Conservation (phyloP, 495 filamentous ascomycete species). For the Penicillium bovifimosum region DNA sequence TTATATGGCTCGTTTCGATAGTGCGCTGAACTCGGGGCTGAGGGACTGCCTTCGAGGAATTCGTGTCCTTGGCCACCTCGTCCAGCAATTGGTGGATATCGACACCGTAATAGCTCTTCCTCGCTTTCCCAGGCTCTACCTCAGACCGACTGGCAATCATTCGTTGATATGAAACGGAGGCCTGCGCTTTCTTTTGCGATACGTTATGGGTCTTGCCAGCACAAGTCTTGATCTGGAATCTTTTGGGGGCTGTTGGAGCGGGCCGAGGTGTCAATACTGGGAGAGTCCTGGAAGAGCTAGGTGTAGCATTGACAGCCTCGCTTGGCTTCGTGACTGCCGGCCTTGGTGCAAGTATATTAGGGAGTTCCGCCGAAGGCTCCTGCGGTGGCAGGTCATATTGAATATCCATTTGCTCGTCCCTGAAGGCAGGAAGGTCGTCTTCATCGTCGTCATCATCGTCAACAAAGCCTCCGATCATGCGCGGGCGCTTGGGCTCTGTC, state of each 20-base stretch:
- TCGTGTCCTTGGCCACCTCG: conserved; percentile 50
- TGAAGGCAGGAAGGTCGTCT: conserved; percentile 27
- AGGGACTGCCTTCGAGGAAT: conserved; percentile 18
- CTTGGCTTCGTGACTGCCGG: conserved; percentile 1
- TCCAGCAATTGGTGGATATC: conserved; percentile 80
- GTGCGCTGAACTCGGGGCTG: conserved; percentile 25
- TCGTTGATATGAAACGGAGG: conserved; percentile 55
- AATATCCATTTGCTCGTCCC: conserved; percentile 35
- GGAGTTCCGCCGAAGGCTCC: neutral
- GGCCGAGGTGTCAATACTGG: conserved; percentile 12
- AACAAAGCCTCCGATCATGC: conserved; percentile 44
- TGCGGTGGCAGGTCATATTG: conserved; percentile 33
- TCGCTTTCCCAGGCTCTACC: conserved; percentile 64
- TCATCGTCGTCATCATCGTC: conserved; percentile 38
- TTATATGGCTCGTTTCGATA: conserved; percentile 35
- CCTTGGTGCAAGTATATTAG: conserved; percentile 7
- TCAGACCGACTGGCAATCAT: conserved; percentile 65
- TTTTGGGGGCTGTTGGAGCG: conserved; percentile 13
- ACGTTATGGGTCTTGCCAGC: conserved; percentile 58
- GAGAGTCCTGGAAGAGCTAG: conserved; percentile 5
- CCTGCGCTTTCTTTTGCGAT: conserved; percentile 41
- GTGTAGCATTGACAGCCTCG: neutral
- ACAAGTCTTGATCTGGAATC: conserved; percentile 55
- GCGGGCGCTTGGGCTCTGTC: conserved; percentile 37
- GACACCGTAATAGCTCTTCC: conserved; percentile 83